Evolutionary conservation across 139 green algal species (phyloP), one percentile per base, ranked within the genome.

Genomic region (Haematococcus lacustris): DNA sequence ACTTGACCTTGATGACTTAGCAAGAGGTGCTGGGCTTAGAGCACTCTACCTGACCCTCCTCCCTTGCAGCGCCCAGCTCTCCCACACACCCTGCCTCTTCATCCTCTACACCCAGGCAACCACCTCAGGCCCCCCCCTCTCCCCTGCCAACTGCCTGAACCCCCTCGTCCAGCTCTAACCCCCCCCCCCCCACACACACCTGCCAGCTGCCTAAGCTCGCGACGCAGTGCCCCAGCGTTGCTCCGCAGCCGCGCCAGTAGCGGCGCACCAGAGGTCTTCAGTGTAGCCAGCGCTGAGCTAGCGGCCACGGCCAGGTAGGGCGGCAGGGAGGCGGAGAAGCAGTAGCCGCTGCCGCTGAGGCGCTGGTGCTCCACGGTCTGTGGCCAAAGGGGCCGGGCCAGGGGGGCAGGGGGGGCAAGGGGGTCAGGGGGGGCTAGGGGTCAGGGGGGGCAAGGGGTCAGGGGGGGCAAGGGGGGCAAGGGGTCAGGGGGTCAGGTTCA

Each of bases 331-430:
- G 96, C 96, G 2, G 83, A 94, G 87, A 98, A 99, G 78, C 88
- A 93, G 87, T 99, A 99, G 61, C 96, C 96, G 34, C 80, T 75
- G 37, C 92, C 89, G 6, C 73, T 84, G 21, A 97, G 86, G 50
- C 92, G 88, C 79, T 97, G 93, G 80, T 98, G 94, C 74, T 97
- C 95, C 33, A 96, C 90, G 5, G 97, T 90, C 75, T 93, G 83
- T 34, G 34, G 2, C 34, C 26, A 34, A 7, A 38, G 59, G 59
- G 59, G 17, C 6, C 59, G 30, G 59, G 13, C 7, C 17, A n/a
- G n/a, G n/a, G n/a, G n/a, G n/a, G n/a, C n/a, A n/a, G n/a, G 33
- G 63, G 13, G 43, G 26, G 21, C 28, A 38, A 6, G 59, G 59
- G 6, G 17, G 6, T 38, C 26, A 23, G 7, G 59, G 13, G 59